Evolutionary conservation across 2,329 filamentous ascomycete species (phyloP), one percentile per base, ranked within the genome.

Genomic region (Hymenoscyphus scutula): DNA sequence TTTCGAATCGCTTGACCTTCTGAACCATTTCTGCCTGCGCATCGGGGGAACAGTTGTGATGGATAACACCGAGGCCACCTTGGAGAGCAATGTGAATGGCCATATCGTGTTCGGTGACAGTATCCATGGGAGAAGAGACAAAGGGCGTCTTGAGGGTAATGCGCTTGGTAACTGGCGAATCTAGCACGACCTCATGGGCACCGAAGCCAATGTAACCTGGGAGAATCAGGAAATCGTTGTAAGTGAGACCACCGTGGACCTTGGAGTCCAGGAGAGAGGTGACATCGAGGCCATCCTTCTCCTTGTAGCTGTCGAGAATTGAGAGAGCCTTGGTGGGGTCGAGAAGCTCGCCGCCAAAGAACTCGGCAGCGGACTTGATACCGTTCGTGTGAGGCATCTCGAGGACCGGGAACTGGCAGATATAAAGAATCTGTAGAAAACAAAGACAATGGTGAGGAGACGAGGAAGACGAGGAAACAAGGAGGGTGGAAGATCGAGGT

Each of bases 1-100:
- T 99, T 82, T 99, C 95, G 79, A 92, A 99, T 74, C 95, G 87
- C 89, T 99, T 99, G 72, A 99, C 95, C 83, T 97, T 98, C 78
- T 92, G 87, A 70, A 99, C 91, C 95, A 99, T 99, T 81, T 97
- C 93, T 69, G 95, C 95, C 82, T 99, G 95, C 61, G 91, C 91
- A 30, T 98, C 92, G 32, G 93, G 86, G n/a, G 93, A 95, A 85
- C 95, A 99, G 83, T 99, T 99, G 86, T 99, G 95, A 83, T 99
- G 95, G 71, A 99, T 96, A 71, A 99, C 92, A 80, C 95, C 91
- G 19, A 96, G 82, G 73, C 91, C 91, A 72, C 91, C 91, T 75
- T 95, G 89, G 34, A 95, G 84, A 59, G 91, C 91, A 84, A 96
- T 97, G 81, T 97, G 91, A 73, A 99, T 98, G 68, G 95, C 96